These are phyloP conservation scores for Avena eriantha DNA, from an alignment of 176 grass and related monocot species.

Conservation along the genomic window DNA sequence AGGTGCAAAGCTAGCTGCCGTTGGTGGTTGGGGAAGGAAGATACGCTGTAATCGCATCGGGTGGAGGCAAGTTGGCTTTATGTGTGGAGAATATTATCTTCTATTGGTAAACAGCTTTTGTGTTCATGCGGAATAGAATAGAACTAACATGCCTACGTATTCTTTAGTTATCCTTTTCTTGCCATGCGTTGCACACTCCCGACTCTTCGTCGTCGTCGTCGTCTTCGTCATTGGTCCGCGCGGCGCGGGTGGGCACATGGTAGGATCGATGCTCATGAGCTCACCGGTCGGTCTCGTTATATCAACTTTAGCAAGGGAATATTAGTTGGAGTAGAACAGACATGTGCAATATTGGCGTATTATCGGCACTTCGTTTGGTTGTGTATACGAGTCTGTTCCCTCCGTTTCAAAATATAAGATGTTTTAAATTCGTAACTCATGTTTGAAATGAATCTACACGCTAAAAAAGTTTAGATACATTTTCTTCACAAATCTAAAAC, in stretches of 20 bases:
- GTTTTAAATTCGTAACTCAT: too few species aligned
- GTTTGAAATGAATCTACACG: too few species aligned
- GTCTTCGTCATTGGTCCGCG: too few species aligned
- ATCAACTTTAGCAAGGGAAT: neutral
- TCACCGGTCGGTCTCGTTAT: neutral
- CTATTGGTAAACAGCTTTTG: neutral
- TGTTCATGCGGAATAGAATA: neutral
- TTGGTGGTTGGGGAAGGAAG: neutral
- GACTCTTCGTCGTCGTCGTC: neutral
- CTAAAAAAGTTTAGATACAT: too few species aligned
- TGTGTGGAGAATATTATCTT: neutral
- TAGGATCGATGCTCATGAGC: neutral
- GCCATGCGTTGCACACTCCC: constrained; percentile 30
- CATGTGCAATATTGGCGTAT: too few species aligned
- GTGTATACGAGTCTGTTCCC: too few species aligned
- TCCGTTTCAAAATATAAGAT: too few species aligned
- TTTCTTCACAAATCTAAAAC: too few species aligned
- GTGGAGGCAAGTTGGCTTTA: constrained; percentile 2
- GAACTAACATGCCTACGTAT: neutral
- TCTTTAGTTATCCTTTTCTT: neutral
- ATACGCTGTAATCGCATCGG: neutral
- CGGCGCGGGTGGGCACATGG: neutral
- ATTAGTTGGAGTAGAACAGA: too few species aligned
- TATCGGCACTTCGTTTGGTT: too few species aligned
- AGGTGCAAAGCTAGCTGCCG: constrained; percentile 18